Evolutionary conservation across 2,329 filamentous ascomycete species (phyloP), one percentile per base, ranked within the genome.

Genomic region (Fusarium sp.): DNA sequence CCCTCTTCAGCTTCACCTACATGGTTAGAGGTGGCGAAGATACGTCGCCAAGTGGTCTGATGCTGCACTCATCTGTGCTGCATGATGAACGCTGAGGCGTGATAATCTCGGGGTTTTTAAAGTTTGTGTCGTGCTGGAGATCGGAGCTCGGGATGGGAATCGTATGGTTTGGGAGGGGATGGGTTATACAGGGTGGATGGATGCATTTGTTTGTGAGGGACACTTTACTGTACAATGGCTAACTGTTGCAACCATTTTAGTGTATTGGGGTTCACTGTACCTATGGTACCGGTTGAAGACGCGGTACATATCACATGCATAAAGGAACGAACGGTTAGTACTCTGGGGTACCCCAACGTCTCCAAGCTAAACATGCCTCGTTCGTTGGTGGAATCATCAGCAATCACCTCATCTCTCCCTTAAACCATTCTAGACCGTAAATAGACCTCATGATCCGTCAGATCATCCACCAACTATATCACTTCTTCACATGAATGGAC

Each of bases 351-450:
- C 38, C 51, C 60, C 59, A 41, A 46, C n/a, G 10, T 34, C 44
- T 53, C 52, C 45, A n/a, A 22, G 34, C 57, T 20, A n/a, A 44
- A 48, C 45, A 45, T 44, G 41, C 13, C 45, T 65, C 40, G 46
- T 60, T 53, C 62, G 62, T 65, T 65, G 53, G 62, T 65, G 62
- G 61, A 65, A 65, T 53, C 62, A 65, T 53, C n/a, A 13, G 34
- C 41, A 52, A 20, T 54, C 48, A 56, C 58, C 48, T 30, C 34
- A 58, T 47, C 29, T 58, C 27, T 16, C 38, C 13, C 15, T 29
- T 13, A n/a, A 30, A 15, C n/a, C 18, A 60, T 44, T 65, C 61
- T 24, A 65, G 45, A 38, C 61, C 22, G 4, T 10, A 15, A 25
- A 34, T 51, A 13, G 62, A 41, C 22, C 62, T 29, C 53, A 30